Conservation (phyloP, 2,329 filamentous ascomycete genomes). For the Dactylellina sp. region DNA sequence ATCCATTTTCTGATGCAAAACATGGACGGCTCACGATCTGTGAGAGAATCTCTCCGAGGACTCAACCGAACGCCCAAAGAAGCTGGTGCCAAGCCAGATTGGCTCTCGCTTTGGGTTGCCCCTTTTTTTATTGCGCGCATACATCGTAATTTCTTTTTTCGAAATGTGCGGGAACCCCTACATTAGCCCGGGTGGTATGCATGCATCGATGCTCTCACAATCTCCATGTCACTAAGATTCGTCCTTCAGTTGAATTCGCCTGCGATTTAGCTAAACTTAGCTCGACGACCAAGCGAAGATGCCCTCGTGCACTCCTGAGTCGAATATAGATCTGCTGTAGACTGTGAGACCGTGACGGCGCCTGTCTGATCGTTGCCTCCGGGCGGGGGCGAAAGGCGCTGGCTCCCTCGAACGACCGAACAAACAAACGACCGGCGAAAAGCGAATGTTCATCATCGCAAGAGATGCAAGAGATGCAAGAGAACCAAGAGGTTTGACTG, state of each 20-base stretch:
- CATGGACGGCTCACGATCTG: slow-evolving; percentile 26
- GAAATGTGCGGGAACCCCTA: not conserved
- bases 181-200: slow-evolving; percentile 1
- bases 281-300: too few relatives aligned
- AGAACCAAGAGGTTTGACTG: too few relatives aligned
- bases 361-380: too few relatives aligned
- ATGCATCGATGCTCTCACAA: slow-evolving; percentile 6
- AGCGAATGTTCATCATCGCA: too few relatives aligned
- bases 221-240: slow-evolving; percentile 12
- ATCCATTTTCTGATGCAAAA: slow-evolving; percentile 32
- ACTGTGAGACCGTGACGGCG: too few relatives aligned
- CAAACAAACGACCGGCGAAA: too few relatives aligned
- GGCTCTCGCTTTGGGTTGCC: slow-evolving; percentile 1
- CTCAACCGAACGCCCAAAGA: slow-evolving; percentile 30
- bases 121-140: not conserved
- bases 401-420: too few relatives aligned
- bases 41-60: slow-evolving; percentile 54
- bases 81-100: slow-evolving; percentile 18
- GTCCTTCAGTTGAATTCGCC: slow-evolving; percentile 1
- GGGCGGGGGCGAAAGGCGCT: too few relatives aligned
- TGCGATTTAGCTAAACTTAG: too few relatives aligned
- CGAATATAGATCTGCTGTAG: too few relatives aligned
- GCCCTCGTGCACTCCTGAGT: too few relatives aligned
- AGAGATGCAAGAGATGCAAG: too few relatives aligned
- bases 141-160: slow-evolving; percentile 25